Percentiles rank a stretch among this genome's conserved stretches.
Conservation (phyloP, 495 filamentous ascomycete genomes). For the Aspergillus incahuasiensis region DNA sequence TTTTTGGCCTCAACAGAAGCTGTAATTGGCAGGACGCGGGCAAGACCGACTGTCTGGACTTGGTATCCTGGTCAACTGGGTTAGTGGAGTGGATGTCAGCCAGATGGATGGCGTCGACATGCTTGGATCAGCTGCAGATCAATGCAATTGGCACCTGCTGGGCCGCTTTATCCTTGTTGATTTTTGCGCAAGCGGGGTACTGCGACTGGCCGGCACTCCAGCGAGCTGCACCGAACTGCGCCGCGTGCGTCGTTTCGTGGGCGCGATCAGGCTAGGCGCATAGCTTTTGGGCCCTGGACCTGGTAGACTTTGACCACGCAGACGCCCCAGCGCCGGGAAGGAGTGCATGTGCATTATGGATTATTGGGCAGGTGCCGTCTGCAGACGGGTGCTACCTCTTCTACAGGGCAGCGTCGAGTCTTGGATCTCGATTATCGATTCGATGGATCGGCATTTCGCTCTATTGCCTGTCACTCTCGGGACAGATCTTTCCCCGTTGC, state of each 20-base stretch:
- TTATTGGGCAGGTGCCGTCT: background rate
- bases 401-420: background rate
- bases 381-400: background rate
- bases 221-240: background rate
- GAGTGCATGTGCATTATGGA: background rate
- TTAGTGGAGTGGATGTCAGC: constrained; percentile 13
- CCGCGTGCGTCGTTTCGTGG: background rate
- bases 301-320: no score
- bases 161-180: background rate
- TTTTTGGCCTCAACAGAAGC: constrained; percentile 2
- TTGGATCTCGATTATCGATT: no score
- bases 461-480: constrained; percentile 1
- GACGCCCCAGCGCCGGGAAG: background rate
- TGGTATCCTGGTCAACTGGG: constrained; percentile 10
- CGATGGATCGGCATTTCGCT: background rate
- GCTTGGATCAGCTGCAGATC: constrained; percentile 11
- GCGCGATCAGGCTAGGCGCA: background rate
- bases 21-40: constrained; percentile 7
- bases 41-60: constrained; percentile 7
- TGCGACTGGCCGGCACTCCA: background rate
- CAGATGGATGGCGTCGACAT: constrained; percentile 4
- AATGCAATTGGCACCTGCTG: constrained; percentile 5
- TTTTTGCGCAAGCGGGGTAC: constrained; percentile 11
- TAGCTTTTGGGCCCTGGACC: background rate
- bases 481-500: background rate